Conservation (phyloP, 352 stramenopile species). For the Peronosclerospora sorghi region DNA sequence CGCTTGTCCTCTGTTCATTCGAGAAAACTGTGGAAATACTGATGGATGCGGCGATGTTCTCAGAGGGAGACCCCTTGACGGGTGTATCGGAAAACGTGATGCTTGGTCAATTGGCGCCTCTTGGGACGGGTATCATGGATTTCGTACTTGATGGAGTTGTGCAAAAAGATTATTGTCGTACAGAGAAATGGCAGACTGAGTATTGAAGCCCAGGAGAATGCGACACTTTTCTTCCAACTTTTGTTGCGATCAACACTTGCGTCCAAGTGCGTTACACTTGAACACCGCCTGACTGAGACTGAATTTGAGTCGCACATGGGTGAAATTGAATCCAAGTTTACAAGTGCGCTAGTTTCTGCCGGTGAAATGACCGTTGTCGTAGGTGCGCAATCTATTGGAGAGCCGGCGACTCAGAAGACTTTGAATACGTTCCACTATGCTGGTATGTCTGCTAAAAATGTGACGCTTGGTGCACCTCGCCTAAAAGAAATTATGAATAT, state of each 20-base stretch:
- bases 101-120: no score
- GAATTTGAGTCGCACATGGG: slow-evolving; percentile 93
- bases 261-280: slow-evolving; percentile 93
- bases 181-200: slow-evolving; percentile 89
- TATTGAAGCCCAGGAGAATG: slow-evolving; percentile 96
- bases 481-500: slow-evolving; percentile 99
- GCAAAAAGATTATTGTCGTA: slow-evolving; percentile 95
- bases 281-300: slow-evolving; percentile 92
- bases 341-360: slow-evolving; percentile 89
- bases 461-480: slow-evolving; percentile 97
- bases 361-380: slow-evolving; percentile 98
- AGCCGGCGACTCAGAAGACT: slow-evolving; percentile 99
- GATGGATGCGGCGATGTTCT: no score
- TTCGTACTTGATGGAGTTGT: no score
- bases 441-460: slow-evolving; percentile 99
- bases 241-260: slow-evolving; percentile 92
- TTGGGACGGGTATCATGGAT: no score
- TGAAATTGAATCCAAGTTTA: slow-evolving; percentile 97
- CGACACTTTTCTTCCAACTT: slow-evolving; percentile 97
- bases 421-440: slow-evolving; percentile 99
- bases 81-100: no score
- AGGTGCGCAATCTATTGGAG: slow-evolving; percentile 97
- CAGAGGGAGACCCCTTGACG: no score
- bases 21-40: no score
- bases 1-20: no score